Base-by-base conservation (phyloP, 352 stramenopile genomes). In the Phytopythium oedochilum region DNA sequence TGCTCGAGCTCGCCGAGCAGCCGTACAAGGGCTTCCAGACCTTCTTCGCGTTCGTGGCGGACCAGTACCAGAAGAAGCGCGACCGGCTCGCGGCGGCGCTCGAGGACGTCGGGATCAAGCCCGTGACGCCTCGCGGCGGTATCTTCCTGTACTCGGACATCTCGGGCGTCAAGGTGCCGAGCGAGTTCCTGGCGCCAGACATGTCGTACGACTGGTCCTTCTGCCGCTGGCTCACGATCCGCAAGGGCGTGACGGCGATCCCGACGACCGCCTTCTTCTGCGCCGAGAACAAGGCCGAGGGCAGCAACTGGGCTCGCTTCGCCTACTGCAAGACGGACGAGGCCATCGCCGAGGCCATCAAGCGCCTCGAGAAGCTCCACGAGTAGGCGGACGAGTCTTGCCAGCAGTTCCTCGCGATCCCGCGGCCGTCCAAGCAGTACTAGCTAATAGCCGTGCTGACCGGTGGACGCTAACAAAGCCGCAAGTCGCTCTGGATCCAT, bases 311-410 rank as follows among this genome's bases (percentile, higher is more conserved):
- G 65, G 91, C 83, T 5, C 89, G 95, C 44, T 98, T 99, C 62
- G 93, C 93, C 31, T 99, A 97, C 74, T 99, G 95, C 79, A 98
- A 98, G 78, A 97, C 87, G 32, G 94, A 98, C 57, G 83, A 96
- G 32, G 94, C 87, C n/a, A 81, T 98, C 31, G 63, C 74, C 22
- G 76, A 94, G 51, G 93, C 93, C 53, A 96, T 92, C 59, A 71
- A 71, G 58, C 83, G 83, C 34, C 70, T 92, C 17, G 64, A 51
- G 14, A 69, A 61, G 46, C 45, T 77, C 22, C 61, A 73, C 45
- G 68, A 76, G 31, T 34, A 46, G 42, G 25, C 23, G 39, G n/a
- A 4, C 42, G 42, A 48, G 38, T 44, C n/a, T 5, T 18, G 18
- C 12, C 20, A 47, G 40, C n/a, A 28, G n/a, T 18, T 47, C 40